Evolutionary conservation across 164 flowering plant genomes (phyloP).

Genomic region (Platanus orientalis): DNA sequence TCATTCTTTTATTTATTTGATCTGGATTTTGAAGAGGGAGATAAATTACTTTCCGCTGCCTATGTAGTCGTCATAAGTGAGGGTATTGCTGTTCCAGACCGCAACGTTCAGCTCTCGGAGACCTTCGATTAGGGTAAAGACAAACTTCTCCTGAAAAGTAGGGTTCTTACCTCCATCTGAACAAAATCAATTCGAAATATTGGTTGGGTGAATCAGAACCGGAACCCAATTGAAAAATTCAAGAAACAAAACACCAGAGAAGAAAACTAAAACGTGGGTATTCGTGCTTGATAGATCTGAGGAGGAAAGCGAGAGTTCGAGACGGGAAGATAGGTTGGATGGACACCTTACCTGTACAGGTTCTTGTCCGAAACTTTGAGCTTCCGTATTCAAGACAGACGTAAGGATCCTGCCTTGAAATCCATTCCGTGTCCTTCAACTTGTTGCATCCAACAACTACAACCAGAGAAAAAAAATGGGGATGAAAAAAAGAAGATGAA

Average conservation of each 20-base stretch:
- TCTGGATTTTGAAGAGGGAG: neutral
- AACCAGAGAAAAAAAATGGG: neutral
- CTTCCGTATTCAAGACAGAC: conserved; percentile 77
- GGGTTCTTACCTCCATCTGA: conserved; percentile 87
- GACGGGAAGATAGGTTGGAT: neutral
- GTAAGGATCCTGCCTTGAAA: conserved; percentile 92
- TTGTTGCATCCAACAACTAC: conserved; percentile 73
- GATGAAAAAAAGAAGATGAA: neutral
- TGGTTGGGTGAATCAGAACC: neutral
- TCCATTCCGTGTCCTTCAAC: conserved; percentile 92
- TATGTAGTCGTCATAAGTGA: conserved; percentile 67
- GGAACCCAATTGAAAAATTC: neutral
- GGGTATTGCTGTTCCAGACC: conserved; percentile 89
- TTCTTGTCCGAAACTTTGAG: conserved; percentile 67
- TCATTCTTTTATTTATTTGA: too few relatives aligned
- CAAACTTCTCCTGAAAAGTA: conserved; percentile 78
- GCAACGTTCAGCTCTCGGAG: conserved; percentile 51
- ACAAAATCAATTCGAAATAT: conserved; percentile 2
- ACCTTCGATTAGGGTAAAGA: conserved; percentile 67
- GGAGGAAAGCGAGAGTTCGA: neutral
- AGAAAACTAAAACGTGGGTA: too few relatives aligned
- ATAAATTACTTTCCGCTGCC: conserved; percentile 72
- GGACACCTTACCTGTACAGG: conserved; percentile 64
- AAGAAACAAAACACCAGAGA: neutral
- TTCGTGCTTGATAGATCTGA: neutral